A percentile compares a stretch with the other conserved stretches of the same genome.
Evolutionary conservation across 1,284 basidiomycete genomes (phyloP).

Genomic region (Rhodofomes roseus): DNA sequence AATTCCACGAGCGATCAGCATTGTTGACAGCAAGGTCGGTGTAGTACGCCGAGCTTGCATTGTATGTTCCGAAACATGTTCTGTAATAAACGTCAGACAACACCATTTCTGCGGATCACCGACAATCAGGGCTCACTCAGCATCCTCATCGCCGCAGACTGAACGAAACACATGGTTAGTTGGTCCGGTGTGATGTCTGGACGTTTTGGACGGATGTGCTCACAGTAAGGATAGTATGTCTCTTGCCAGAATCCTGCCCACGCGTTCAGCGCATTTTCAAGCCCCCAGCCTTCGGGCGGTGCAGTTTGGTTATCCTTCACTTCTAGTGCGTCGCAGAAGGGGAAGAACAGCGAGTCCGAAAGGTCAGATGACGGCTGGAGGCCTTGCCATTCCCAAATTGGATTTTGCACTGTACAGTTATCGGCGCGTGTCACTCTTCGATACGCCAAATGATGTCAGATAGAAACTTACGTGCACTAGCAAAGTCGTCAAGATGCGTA

Average conservation of each 20-base stretch:
- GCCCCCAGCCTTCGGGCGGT: conserved; percentile 54
- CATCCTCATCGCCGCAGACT: conserved; percentile 41
- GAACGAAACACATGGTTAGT: too few relatives aligned
- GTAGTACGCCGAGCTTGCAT: conserved; percentile 42
- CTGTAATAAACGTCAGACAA: conserved; percentile 31
- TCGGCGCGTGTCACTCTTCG: not conserved
- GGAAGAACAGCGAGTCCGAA: conserved; percentile 40
- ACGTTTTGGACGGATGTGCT: conserved; percentile 18
- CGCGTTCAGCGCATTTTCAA: conserved; percentile 53
- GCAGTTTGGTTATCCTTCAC: conserved; percentile 59
- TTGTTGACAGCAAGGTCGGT: conserved; percentile 54
- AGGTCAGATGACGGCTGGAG: conserved; percentile 42
- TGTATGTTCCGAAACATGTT: conserved; percentile 55
- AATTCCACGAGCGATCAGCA: conserved; percentile 50
- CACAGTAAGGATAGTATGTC: conserved; percentile 38
- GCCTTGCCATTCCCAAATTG: conserved; percentile 49
- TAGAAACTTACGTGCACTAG: conserved; percentile 42
- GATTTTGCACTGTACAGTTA: not conserved
- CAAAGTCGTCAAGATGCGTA: conserved; percentile 61
- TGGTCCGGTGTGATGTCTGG: too few relatives aligned
- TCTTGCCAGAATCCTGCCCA: conserved; percentile 53
- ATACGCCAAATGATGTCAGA: not conserved
- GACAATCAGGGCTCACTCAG: conserved; percentile 35
- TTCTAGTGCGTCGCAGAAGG: conserved; percentile 71
- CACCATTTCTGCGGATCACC: not conserved